Conservation (phyloP, 148 eudicot genomes). For the Fagopyrum tataricum region DNA sequence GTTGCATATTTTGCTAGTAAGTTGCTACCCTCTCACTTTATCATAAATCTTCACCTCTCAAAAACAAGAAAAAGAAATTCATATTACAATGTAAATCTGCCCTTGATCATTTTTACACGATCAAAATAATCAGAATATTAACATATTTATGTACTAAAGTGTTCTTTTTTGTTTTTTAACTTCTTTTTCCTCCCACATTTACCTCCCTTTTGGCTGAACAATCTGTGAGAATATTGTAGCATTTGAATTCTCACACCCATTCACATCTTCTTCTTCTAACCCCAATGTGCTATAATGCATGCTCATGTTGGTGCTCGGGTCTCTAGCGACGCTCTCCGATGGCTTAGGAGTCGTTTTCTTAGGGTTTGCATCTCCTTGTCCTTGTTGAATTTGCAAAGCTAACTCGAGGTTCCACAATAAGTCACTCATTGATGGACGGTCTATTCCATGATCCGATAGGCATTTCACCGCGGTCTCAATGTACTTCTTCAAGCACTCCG, state of each 20-base stretch:
- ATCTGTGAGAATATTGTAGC: not conserved
- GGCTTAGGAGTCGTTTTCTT: not conserved
- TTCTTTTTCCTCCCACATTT: not conserved
- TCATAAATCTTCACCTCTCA: not conserved
- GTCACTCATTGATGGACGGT: conserved; percentile 10
- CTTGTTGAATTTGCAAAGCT: not conserved
- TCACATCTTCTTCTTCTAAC: not conserved
- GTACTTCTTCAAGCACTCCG: conserved; percentile 1
- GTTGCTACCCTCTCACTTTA: not conserved
- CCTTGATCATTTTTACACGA: not conserved
- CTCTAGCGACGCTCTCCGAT: not conserved
- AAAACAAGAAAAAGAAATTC: not conserved
- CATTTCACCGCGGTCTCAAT: conserved; percentile 9
- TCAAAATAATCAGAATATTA: not conserved
- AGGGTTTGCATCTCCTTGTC: not conserved
- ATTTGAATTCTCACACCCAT: not conserved
- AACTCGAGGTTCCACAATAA: conserved; percentile 9
- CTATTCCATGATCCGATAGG: conserved; percentile 7
- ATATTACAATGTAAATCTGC: not conserved
- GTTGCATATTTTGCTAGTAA: not conserved
- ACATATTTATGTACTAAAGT: not conserved
- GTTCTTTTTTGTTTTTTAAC: not conserved
- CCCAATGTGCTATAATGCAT: conserved; percentile 7
- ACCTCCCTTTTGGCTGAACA: conserved; percentile 6
- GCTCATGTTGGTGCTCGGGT: not conserved